These are phyloP conservation scores for Pistacia vera DNA, from an alignment of 345 rosid species.

Conservation along the genomic window DNA sequence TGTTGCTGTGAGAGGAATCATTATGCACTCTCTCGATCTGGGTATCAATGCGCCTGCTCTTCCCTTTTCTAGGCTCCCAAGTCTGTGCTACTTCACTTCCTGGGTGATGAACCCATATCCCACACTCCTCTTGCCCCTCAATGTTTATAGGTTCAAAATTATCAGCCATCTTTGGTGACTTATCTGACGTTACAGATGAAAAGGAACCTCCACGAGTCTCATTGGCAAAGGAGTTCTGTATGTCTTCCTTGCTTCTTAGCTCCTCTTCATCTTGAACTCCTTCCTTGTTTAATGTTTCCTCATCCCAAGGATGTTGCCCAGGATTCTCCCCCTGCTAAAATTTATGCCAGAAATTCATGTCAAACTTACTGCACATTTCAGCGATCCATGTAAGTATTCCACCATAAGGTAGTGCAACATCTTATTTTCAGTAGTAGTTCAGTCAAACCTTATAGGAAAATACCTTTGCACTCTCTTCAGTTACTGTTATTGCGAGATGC, in stretches of 20 bases:
- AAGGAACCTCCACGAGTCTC: constrained; percentile 42
- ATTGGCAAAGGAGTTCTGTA: constrained; percentile 39
- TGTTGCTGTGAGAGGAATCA: constrained; percentile 34
- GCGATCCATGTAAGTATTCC: background rate
- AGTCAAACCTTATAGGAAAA: constrained; percentile 13
- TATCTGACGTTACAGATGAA: constrained; percentile 48
- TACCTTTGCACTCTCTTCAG: constrained; percentile 61
- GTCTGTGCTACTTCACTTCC: constrained; percentile 73
- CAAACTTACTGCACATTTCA: background rate
- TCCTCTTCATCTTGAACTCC: constrained; percentile 30
- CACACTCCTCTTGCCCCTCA: constrained; percentile 75
- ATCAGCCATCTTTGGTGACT: constrained; percentile 54
- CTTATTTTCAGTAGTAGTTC: background rate
- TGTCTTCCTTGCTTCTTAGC: constrained; percentile 36
- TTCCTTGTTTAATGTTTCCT: constrained; percentile 39
- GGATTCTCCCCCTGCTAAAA: constrained; percentile 37
- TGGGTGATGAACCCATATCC: constrained; percentile 86
- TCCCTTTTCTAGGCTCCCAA: constrained; percentile 92
- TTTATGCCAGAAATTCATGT: constrained; percentile 18
- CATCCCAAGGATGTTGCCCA: constrained; percentile 32
- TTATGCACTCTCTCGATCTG: constrained; percentile 38
- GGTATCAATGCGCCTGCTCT: constrained; percentile 50
- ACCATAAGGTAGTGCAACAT: background rate
- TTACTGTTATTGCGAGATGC: constrained; percentile 74
- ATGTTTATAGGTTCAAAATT: constrained; percentile 75